Conservation (phyloP, 495 filamentous ascomycete genomes). For the Penicilliopsis zonata region DNA sequence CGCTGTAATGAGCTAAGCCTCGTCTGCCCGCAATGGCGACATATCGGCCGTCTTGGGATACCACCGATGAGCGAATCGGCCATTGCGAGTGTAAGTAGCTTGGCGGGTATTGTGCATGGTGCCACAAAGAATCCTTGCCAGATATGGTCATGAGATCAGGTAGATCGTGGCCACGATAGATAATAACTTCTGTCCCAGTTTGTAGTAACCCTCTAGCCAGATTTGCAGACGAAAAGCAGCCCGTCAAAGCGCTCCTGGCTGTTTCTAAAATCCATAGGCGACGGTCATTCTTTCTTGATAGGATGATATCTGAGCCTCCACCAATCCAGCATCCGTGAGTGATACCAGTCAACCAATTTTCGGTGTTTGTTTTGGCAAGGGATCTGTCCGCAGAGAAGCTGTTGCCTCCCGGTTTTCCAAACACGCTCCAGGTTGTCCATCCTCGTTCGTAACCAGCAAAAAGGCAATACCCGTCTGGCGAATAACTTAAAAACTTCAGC, state of each 20-base stretch:
- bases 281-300: conserved; percentile 56
- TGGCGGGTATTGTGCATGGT: conserved; percentile 75
- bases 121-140: conserved; percentile 87
- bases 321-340: conserved; percentile 72
- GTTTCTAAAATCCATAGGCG: conserved; percentile 83
- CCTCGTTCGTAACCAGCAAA: conserved; percentile 89
- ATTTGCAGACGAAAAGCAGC: conserved; percentile 84
- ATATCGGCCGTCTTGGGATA: conserved; percentile 88
- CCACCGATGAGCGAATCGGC: conserved; percentile 76
- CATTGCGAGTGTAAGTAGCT: conserved; percentile 81
- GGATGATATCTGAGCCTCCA: conserved; percentile 73
- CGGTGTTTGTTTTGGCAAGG: conserved; percentile 52
- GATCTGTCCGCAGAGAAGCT: conserved; percentile 62
- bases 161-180: conserved; percentile 87
- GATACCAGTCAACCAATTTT: conserved; percentile 71
- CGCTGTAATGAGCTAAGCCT: conserved; percentile 90
- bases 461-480: conserved; percentile 91
- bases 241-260: conserved; percentile 79
- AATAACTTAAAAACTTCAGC: conserved; percentile 71
- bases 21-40: conserved; percentile 87
- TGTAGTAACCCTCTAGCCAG: conserved; percentile 80
- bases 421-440: conserved; percentile 96
- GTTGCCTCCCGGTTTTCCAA: conserved; percentile 72
- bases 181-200: conserved; percentile 70
- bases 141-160: conserved; percentile 84